Conservation (phyloP, 1,284 basidiomycete genomes). For the Sanguinoderma infundibulare region DNA sequence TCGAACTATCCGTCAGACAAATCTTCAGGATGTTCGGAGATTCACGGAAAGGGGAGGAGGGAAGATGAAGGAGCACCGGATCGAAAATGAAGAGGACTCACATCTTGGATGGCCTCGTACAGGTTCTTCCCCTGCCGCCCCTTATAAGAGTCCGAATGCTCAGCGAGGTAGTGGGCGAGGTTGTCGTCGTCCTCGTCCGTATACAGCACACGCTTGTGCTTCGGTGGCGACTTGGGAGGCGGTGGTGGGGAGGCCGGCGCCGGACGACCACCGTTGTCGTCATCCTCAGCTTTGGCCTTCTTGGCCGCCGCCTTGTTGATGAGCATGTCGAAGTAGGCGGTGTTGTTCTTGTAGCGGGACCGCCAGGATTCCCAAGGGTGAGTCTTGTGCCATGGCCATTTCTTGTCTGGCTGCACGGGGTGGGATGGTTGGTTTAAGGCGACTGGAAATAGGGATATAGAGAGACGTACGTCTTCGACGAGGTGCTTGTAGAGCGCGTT, state of each 20-base stretch:
- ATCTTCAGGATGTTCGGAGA: neutral
- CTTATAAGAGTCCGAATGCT: conserved; percentile 62
- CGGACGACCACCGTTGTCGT: neutral
- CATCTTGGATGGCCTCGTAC: conserved; percentile 51
- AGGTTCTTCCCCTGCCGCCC: conserved; percentile 74
- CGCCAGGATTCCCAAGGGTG: conserved; percentile 62
- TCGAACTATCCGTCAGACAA: too few relatives aligned
- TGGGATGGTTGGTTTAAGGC: neutral
- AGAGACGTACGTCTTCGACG: conserved; percentile 25
- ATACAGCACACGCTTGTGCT: conserved; percentile 56
- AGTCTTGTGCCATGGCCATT: conserved; percentile 46
- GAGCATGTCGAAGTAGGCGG: conserved; percentile 41
- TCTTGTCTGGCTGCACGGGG: neutral
- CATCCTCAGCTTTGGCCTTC: neutral
- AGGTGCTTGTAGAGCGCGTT: conserved; percentile 25
- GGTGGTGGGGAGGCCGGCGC: neutral
- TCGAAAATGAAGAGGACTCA: conserved; percentile 3
- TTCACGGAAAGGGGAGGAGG: neutral
- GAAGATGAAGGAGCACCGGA: too few relatives aligned
- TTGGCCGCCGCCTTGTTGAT: conserved; percentile 37
- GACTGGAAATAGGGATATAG: neutral
- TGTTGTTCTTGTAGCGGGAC: conserved; percentile 51
- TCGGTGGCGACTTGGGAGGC: neutral
- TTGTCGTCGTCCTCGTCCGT: conserved; percentile 69
- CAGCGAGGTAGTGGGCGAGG: conserved; percentile 70